phyloP scores from a whole-genome alignment of 305 asterid genomes.

The Caryopteris hybrid region DNA sequence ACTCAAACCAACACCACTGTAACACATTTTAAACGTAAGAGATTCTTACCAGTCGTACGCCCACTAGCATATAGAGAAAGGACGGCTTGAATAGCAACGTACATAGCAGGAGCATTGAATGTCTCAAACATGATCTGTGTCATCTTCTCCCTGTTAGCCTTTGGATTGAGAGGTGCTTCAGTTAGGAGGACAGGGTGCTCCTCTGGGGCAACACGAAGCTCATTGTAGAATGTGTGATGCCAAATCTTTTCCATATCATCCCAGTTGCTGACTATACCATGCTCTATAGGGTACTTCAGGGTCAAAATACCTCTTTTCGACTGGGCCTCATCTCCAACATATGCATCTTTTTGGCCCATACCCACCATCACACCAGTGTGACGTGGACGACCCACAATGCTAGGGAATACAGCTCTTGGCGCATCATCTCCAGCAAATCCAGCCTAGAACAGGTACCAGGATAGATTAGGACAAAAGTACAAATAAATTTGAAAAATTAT shows the following conservation, averaged over 20 bases:
- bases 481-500: not conserved
- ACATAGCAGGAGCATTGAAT: too few species aligned
- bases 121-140: too few species aligned
- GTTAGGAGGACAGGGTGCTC: slow-evolving; percentile 29
- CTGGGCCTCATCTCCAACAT: slow-evolving; percentile 27
- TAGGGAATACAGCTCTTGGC: slow-evolving; percentile 42
- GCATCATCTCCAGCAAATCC: slow-evolving; percentile 51
- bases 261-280: slow-evolving; percentile 27
- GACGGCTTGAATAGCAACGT: slow-evolving; percentile 24
- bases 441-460: slow-evolving; percentile 22
- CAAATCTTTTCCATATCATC: slow-evolving; percentile 30
- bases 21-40: not conserved
- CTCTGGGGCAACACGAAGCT: slow-evolving; percentile 31
- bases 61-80: slow-evolving; percentile 30
- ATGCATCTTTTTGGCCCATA: slow-evolving; percentile 27
- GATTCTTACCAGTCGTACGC: slow-evolving; percentile 22
- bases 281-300: slow-evolving; percentile 27
- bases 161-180: slow-evolving; percentile 27
- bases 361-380: slow-evolving; percentile 31
- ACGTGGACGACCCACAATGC: slow-evolving; percentile 34
- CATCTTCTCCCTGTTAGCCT: slow-evolving; percentile 31
- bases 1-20: not conserved
- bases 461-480: not conserved
- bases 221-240: too few species aligned
- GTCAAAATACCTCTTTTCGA: slow-evolving; percentile 25